Evolutionary conservation across 169 alveolate genomes (phyloP).

Genomic region (Plasmodium yoelii): DNA sequence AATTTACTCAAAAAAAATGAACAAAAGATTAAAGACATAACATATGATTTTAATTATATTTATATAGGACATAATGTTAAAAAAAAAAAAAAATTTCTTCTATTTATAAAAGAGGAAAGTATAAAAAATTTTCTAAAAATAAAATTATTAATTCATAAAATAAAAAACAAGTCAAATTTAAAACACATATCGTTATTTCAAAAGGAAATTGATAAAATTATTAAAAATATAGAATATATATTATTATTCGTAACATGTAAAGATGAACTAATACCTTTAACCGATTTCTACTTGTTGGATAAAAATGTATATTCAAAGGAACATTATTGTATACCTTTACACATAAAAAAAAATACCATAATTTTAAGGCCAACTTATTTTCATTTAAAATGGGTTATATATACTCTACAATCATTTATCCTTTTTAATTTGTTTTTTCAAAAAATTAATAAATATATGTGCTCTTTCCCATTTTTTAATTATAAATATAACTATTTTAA

Average conservation of each 20-base stretch:
- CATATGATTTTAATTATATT: constrained; percentile 70
- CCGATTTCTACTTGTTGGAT: constrained; percentile 63
- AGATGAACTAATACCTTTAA: constrained; percentile 62
- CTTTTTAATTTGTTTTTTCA: constrained; percentile 65
- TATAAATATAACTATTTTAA: constrained; percentile 54
- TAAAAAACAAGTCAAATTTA: constrained; percentile 52
- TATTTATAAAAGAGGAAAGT: constrained; percentile 71
- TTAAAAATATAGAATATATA: constrained; percentile 70
- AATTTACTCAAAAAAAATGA: constrained; percentile 62
- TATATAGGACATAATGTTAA: constrained; percentile 45
- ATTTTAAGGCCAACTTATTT: constrained; percentile 51
- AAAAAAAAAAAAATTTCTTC: constrained; percentile 28
- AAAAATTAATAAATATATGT: constrained; percentile 72
- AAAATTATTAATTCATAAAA: constrained; percentile 49
- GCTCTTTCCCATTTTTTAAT: constrained; percentile 71
- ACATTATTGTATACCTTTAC: constrained; percentile 68
- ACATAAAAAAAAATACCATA: constrained; percentile 54
- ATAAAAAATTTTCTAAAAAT: constrained; percentile 59
- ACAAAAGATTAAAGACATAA: constrained; percentile 62
- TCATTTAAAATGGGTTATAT: constrained; percentile 68
- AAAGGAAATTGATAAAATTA: constrained; percentile 54
- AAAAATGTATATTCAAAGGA: constrained; percentile 50
- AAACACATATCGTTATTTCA: constrained; percentile 57
- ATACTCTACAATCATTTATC: constrained; percentile 56
- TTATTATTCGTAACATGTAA: constrained; percentile 52